These are phyloP conservation scores for Oryza meyeriana DNA, from an alignment of 176 grass and related monocot genomes.

Conservation along the genomic window DNA sequence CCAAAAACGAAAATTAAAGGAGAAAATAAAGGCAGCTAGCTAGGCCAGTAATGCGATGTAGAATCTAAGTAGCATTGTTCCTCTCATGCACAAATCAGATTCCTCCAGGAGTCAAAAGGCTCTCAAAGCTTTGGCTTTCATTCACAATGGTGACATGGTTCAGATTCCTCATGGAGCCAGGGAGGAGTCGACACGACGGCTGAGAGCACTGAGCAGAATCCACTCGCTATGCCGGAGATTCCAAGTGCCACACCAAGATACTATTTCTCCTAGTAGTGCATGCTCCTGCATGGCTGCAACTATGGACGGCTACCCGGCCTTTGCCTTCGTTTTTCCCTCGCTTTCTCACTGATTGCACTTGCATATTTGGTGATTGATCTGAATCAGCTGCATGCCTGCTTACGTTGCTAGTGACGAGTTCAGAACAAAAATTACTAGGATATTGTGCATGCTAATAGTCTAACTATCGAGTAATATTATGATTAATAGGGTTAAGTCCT, in stretches of 20 bases:
- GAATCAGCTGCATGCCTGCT: neutral
- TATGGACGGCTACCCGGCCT: neutral
- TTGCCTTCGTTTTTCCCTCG: neutral
- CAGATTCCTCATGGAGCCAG: constrained; percentile 30
- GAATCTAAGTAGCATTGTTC: constrained; percentile 20
- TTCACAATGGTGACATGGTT: neutral
- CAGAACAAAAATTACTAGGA: no score
- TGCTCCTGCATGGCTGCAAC: constrained; percentile 20
- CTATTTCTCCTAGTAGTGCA: neutral
- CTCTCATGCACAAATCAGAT: constrained; percentile 20
- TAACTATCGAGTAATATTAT: no score
- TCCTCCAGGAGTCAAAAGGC: constrained; percentile 19
- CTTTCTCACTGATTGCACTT: neutral
- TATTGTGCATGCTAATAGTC: no score
- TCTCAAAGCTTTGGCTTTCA: neutral
- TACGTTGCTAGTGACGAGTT: no score
- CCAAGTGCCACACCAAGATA: constrained; percentile 4
- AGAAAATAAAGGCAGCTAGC: neutral
- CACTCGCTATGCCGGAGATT: constrained; percentile 16
- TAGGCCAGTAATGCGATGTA: constrained; percentile 17
- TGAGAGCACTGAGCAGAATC: constrained; percentile 23
- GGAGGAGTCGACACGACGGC: constrained; percentile 9
- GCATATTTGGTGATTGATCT: neutral
- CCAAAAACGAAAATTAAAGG: neutral
- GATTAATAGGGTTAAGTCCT: no score